Base-by-base conservation (phyloP, 805 yeast species). In the Barnettozyma sp. region DNA sequence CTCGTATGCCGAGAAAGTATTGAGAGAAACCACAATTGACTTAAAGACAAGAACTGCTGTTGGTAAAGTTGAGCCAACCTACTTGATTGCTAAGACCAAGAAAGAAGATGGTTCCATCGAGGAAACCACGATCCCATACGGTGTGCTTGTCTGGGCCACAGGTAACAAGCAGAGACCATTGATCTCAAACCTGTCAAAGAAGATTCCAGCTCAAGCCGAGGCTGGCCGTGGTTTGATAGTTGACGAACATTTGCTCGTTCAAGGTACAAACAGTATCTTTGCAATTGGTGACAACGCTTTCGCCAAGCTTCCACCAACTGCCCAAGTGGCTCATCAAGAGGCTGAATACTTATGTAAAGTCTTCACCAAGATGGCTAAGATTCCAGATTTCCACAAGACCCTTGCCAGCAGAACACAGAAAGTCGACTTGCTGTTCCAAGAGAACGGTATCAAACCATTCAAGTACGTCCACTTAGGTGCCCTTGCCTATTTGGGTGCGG, bases 291-390 rank as follows among this genome's bases (percentile, higher is more conserved):
- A 88, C 66, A 88, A 97, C 66, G 84, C 97, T 25, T 78, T 82
- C 60, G 69, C 74, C 42, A 84, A 84, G 58, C 78, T 76, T 50
- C 92, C 95, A 28, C 97, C 97, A 49, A 88, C 97, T 43, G 97
- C 97, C 18, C 97, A 88, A 70, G 97, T 87, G 38, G 97, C 97
- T 27, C 78, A 86, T 65, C 97, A 88, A 69, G 85, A 88, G 64
- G 97, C 96, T 59, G 68, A 70, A 39, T 88, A 74, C 63, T 72
- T 88, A 48, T 92, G 88, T 38, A 65, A 68, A 22, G 75, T 78
- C 46, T 81, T 88, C 60, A 71, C 73, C 56, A 78, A 70, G 49
- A 62, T 77, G 50, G 67, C 78, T 49, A 73, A 73, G 49, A 66
- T 79, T 39, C 87, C 81, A 36, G 66, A 73, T 28, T 54, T 75